Conservation (phyloP, 306 rosid genomes). For the Quercus bicolor region DNA sequence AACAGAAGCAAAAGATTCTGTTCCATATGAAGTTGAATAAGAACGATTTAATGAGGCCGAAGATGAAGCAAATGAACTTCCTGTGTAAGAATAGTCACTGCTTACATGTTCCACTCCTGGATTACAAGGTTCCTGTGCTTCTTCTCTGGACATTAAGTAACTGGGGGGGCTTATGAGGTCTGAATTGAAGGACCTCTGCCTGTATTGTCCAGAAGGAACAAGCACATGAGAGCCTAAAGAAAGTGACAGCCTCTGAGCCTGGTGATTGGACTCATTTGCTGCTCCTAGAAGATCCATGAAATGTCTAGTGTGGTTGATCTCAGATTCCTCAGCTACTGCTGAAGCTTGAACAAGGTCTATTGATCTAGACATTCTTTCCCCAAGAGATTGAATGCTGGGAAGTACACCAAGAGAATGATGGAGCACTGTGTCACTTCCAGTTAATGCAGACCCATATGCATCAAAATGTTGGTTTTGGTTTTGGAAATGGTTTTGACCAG, state of each 20-base stretch:
- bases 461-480: slow-evolving; percentile 57
- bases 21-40: slow-evolving; percentile 42
- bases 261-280: slow-evolving; percentile 40
- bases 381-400: slow-evolving; percentile 51
- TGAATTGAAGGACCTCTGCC: slow-evolving; percentile 37
- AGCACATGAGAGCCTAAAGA: slow-evolving; percentile 73
- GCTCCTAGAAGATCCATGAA: slow-evolving; percentile 77
- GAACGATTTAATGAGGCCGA: slow-evolving; percentile 47
- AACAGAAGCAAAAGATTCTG: slow-evolving; percentile 41
- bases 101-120: slow-evolving; percentile 35
- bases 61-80: slow-evolving; percentile 37
- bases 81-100: slow-evolving; percentile 44
- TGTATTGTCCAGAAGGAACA: slow-evolving; percentile 44
- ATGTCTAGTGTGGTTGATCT: slow-evolving; percentile 68
- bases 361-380: slow-evolving; percentile 50
- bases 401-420: slow-evolving; percentile 38
- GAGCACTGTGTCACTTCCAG: slow-evolving; percentile 19
- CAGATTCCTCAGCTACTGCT: slow-evolving; percentile 34
- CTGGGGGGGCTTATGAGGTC: slow-evolving; percentile 47
- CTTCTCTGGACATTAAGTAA: slow-evolving; percentile 40
- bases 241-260: slow-evolving; percentile 61
- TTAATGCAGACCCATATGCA: slow-evolving; percentile 47
- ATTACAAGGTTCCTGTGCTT: slow-evolving; percentile 39
- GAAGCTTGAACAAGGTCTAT: slow-evolving; percentile 48
- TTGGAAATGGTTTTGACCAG: slow-evolving; percentile 49